Evolutionary conservation across 192 early-diverging fungal genomes (phyloP), one percentile per base, ranked within the genome.

Genomic region (Coemansia aciculifera): DNA sequence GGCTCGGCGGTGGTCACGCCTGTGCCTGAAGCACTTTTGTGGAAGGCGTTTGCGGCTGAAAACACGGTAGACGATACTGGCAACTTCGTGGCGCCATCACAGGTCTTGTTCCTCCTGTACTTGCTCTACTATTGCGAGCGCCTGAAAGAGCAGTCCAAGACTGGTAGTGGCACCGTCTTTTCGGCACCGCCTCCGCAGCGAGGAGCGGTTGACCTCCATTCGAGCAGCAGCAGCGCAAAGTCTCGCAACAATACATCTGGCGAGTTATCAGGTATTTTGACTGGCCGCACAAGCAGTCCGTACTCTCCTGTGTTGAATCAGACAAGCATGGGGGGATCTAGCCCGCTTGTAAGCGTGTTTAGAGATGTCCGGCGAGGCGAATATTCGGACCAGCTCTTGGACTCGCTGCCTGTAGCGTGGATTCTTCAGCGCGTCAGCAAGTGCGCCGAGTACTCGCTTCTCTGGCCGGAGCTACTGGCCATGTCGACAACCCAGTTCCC

Each of bases 321-420:
- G 5, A 3, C 64, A 13, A 57, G 34, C 24, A 51, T 12, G 12
- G 40, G 43, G 29, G n/a, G 37, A 12, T n/a, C 64, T 27, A 67
- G 65, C 31, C 70, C 62, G n/a, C 54, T 56, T 5, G 23, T 43
- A 27, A 37, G n/a, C 34, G 29, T 29, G 10, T 29, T 36, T 15
- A 71, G 59, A 12, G 34, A 42, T 12, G 40, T 64, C 29, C 36
- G 44, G 19, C 67, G 71, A 38, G 66, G 65, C 39, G 75, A 74
- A 27, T 85, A 85, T 62, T 81, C 83, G 3, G 79, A 81, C 27
- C 72, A 78, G 62, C 64, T 85, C n/a, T 38, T 85, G 13, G 83
- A 85, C 56, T 54, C 61, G 31, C 62, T 85, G 9, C 79, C 83
- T 3, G 66, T 85, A 1, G 52, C 72, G 9, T 77, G 71, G 72